Base-by-base conservation (phyloP, 108 stramenopile genomes). In the Fistulifera solaris region DNA sequence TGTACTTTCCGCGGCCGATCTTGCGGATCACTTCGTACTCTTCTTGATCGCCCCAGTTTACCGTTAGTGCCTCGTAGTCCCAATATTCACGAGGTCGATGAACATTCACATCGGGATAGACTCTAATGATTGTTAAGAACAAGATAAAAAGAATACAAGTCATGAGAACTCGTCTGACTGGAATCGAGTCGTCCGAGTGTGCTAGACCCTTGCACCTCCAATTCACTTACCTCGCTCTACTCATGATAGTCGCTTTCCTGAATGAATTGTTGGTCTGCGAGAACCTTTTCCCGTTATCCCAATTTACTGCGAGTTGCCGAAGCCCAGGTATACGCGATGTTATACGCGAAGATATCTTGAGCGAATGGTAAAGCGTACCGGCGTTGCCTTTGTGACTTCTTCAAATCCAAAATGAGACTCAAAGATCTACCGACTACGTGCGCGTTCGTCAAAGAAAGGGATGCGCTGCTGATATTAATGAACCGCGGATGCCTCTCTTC, bases 1-100 rank as follows among this genome's bases (percentile, higher is more conserved):
- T 86, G 72, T 99, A 99, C 74, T 99, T 99, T 35, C 98, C 98
- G 39, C 98, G 78, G 10, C 98, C 98, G 62, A 99, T 99, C 77
- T 99, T 99, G 24, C 95, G 81, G 31, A 98, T 84, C 18, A 99
- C 96, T 80, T 99, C 97, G 64, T 99, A 99, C 59, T 97, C 95
- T 52, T 98, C 96, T 68, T 98, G 96, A 61, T 96, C 94, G 39
- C 98, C 98, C 98, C 98, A 99, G 60, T 92, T 94, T 35, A 99
- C 96, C 39, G 90, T 89, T 11, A 99, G 76, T 56, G 86, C 87
- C 68, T 99, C 98, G 61, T 99, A 99, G 77, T 99, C 98, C 98
- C 98, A 99, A 73, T 99, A 99, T 52, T 94, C 94, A 19, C 93
- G 79, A 17, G 97, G 96, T 31, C 98, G 89, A 60, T 93, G 93